phyloP scores from a whole-genome alignment of 2,329 filamentous ascomycete genomes.

The Exophiala bonariae region DNA sequence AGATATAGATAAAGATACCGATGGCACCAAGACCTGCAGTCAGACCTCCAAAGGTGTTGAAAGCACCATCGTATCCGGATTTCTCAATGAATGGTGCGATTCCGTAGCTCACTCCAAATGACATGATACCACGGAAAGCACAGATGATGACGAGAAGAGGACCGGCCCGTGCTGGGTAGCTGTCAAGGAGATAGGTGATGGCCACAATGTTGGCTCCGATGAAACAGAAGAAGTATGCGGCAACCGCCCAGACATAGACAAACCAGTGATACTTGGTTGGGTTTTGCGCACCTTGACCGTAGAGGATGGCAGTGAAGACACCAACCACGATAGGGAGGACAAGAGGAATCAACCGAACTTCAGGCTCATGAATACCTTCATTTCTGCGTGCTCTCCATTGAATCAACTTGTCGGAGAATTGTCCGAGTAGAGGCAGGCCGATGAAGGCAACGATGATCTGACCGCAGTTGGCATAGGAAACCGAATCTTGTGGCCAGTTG shows the following conservation, averaged over 20 bases:
- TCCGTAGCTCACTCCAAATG: conserved; percentile 45
- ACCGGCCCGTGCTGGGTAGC: conserved; percentile 44
- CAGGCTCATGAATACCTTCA: conserved; percentile 1
- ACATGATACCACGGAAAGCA: conserved; percentile 47
- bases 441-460: conserved; percentile 42
- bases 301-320: conserved; percentile 1
- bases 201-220: conserved; percentile 42
- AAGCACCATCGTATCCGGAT: conserved; percentile 36
- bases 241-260: background rate
- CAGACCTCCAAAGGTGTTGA: conserved; percentile 34
- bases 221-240: conserved; percentile 34
- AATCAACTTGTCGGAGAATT: conserved; percentile 40
- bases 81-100: conserved; percentile 30
- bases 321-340: background rate
- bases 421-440: conserved; percentile 41
- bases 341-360: background rate
- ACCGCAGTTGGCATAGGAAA: conserved; percentile 41
- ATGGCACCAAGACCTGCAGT: conserved; percentile 33
- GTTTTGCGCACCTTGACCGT: background rate
- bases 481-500: conserved; percentile 37
- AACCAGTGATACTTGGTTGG: conserved; percentile 1
- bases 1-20: conserved; percentile 34
- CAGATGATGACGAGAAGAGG: conserved; percentile 48
- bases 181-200: conserved; percentile 47
- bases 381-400: conserved; percentile 36